These are phyloP conservation scores for Moelleriella libera DNA, from an alignment of 2,329 filamentous ascomycete species.

Conservation along the genomic window DNA sequence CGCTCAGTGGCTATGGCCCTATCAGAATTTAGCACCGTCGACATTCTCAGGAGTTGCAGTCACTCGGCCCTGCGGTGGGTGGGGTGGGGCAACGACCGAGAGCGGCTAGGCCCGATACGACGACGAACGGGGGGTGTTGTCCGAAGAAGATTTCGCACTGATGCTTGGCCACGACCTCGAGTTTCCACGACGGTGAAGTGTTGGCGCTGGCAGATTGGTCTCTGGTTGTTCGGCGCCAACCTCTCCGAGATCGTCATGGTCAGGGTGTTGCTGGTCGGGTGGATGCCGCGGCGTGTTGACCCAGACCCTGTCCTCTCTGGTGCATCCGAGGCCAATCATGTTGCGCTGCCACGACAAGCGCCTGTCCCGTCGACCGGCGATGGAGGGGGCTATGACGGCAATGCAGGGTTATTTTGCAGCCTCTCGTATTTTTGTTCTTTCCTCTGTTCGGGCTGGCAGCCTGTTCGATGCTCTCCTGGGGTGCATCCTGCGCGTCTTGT, in stretches of 20 bases:
- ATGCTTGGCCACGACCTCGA: background rate
- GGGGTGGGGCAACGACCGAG: background rate
- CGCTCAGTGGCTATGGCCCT: background rate
- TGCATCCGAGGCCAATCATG: slow-evolving; percentile 2
- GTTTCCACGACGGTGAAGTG: background rate
- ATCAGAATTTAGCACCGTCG: background rate
- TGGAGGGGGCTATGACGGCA: background rate
- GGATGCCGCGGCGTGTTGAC: background rate
- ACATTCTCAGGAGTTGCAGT: background rate
- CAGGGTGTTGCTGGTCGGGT: background rate
- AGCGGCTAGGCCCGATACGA: background rate
- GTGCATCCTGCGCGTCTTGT: background rate
- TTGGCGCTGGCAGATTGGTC: slow-evolving; percentile 1
- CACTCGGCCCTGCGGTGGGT: background rate
- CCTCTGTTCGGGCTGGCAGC: background rate
- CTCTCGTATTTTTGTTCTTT: slow-evolving; percentile 7
- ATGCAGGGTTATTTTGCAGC: slow-evolving; percentile 6
- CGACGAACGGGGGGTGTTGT: background rate
- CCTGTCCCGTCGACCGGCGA: background rate
- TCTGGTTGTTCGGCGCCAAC: background rate
- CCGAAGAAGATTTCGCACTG: background rate
- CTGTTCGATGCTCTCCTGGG: background rate
- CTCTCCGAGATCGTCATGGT: background rate
- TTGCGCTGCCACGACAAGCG: background rate
- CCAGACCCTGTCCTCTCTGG: background rate